Percentiles rank a stretch among this genome's conserved stretches.
Conservation (phyloP, 179 eudicot genomes). For the Spergularia azorica region DNA sequence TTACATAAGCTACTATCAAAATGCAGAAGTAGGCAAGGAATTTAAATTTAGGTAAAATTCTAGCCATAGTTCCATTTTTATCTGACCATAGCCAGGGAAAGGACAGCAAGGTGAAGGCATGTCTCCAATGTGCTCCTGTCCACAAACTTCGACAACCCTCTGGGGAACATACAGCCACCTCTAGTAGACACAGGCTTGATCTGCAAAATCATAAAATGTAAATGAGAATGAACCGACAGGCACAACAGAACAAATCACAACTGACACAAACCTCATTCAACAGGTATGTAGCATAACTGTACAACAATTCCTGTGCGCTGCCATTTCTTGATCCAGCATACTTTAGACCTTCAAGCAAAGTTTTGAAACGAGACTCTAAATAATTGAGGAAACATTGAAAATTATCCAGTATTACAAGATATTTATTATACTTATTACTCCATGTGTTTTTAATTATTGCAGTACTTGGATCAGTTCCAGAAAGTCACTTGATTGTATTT, state of each 20-base stretch:
- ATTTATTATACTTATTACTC: not conserved
- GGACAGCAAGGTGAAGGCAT: constrained; percentile 93
- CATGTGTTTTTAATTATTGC: not conserved
- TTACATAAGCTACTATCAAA: constrained; percentile 32
- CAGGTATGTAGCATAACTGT: constrained; percentile 73
- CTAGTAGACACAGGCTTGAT: constrained; percentile 71
- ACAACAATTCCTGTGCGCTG: constrained; percentile 75
- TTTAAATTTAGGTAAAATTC: not conserved
- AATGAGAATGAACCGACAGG: constrained; percentile 20
- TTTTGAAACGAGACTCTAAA: not conserved
- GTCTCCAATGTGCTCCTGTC: constrained; percentile 91
- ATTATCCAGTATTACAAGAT: not conserved
- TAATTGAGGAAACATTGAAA: not conserved
- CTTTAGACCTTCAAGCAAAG: constrained; percentile 63
- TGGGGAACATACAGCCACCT: constrained; percentile 51
- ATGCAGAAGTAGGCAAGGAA: constrained; percentile 12
- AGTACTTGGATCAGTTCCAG: not conserved
- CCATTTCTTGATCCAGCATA: constrained; percentile 96
- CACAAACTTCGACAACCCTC: constrained; percentile 76
- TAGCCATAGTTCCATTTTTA: not conserved
- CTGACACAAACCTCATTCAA: constrained; percentile 74
- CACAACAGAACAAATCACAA: constrained; percentile 23
- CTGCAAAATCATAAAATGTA: constrained; percentile 47
- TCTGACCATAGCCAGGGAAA: constrained; percentile 85
- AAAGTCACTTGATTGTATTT: not conserved